These are phyloP conservation scores for Haberlea rhodopensis DNA, from an alignment of 257 asterid genomes.

Conservation along the genomic window DNA sequence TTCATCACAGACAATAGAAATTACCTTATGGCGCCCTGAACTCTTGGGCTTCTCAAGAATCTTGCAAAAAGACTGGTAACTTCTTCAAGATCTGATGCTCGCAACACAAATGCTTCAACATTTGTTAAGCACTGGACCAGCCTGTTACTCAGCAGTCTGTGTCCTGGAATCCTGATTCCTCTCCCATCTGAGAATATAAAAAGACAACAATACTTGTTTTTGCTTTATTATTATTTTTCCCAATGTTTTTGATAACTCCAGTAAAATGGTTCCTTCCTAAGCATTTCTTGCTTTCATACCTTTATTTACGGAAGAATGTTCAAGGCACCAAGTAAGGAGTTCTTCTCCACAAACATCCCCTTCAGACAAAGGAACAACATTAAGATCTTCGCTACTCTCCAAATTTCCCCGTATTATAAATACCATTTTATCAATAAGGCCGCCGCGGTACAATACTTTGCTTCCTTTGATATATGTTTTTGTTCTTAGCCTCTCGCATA, in stretches of 20 bases:
- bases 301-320: constrained; percentile 75
- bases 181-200: constrained; percentile 46
- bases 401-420: constrained; percentile 75
- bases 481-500: constrained; percentile 74
- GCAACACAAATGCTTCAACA: constrained; percentile 77
- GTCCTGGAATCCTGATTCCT: constrained; percentile 65
- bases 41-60: constrained; percentile 70
- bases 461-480: constrained; percentile 77
- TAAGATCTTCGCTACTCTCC: constrained; percentile 72
- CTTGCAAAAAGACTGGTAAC: constrained; percentile 76
- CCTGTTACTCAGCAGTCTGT: constrained; percentile 64
- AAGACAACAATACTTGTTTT: not conserved
- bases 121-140: constrained; percentile 64
- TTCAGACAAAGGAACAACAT: constrained; percentile 52
- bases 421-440: constrained; percentile 85
- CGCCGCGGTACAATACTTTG: constrained; percentile 57
- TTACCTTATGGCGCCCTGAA: constrained; percentile 91
- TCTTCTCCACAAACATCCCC: constrained; percentile 94
- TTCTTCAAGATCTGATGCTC: constrained; percentile 83
- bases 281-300: constrained; percentile 36
- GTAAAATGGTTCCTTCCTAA: not conserved
- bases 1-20: not conserved
- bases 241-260: not conserved
- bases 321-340: constrained; percentile 94
- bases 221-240: not conserved